A percentile compares a stretch with the other conserved stretches of the same genome.
Conservation (phyloP, 352 stramenopile genomes). For the Plasmopara viticola region DNA sequence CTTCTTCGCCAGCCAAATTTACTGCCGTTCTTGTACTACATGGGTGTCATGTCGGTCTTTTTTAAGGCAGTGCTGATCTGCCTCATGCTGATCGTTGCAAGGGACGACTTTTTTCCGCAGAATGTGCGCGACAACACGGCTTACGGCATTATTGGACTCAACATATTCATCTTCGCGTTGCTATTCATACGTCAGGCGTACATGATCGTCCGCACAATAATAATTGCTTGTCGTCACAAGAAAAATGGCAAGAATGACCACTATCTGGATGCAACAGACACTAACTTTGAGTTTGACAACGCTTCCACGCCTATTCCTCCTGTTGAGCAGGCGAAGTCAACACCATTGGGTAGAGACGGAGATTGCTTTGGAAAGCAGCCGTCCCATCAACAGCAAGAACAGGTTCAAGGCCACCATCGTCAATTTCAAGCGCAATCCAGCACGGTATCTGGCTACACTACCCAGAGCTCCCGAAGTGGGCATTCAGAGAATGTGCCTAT, state of each 20-base stretch:
- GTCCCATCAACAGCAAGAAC: conserved; percentile 16
- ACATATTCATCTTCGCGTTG: conserved; percentile 79
- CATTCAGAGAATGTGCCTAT: conserved; percentile 25
- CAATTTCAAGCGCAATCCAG: conserved; percentile 21
- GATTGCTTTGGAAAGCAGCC: conserved; percentile 14
- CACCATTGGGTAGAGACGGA: conserved; percentile 11
- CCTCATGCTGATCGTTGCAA: conserved; percentile 74
- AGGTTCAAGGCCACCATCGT: conserved; percentile 9
- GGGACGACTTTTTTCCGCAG: conserved; percentile 78
- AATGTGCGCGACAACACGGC: conserved; percentile 72
- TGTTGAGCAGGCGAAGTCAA: conserved; percentile 29
- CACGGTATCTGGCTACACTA: conserved; percentile 19
- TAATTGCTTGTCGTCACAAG: conserved; percentile 36
- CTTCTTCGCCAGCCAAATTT: conserved; percentile 68
- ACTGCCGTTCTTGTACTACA: conserved; percentile 79
- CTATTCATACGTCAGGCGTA: conserved; percentile 76
- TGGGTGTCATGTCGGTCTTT: conserved; percentile 68
- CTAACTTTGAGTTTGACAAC: conserved; percentile 51
- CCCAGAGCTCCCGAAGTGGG: conserved; percentile 17
- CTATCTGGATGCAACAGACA: conserved; percentile 28
- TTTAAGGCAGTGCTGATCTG: conserved; percentile 77
- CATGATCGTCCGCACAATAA: conserved; percentile 70
- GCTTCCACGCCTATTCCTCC: conserved; percentile 9
- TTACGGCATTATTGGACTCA: conserved; percentile 81
- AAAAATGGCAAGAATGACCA: conserved; percentile 31